phyloP scores from a whole-genome alignment of 1,284 basidiomycete genomes.

The Moesziomyces parantarcticus region DNA sequence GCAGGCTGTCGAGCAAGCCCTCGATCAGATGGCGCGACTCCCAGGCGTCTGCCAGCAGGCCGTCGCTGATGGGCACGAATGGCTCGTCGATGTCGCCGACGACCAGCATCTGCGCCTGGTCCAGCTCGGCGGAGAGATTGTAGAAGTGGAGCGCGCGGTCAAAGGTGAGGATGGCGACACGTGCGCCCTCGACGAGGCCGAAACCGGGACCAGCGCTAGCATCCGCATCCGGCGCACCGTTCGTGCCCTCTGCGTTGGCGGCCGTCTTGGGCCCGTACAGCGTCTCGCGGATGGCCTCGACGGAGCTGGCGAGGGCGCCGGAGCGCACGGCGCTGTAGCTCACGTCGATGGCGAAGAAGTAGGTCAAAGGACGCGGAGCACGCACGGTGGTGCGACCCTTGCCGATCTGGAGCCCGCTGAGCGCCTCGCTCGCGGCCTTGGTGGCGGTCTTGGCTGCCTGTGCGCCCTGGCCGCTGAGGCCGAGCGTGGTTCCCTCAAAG shows the following conservation, averaged over 20 bases:
- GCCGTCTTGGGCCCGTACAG: slow-evolving; percentile 72
- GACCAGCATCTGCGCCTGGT: slow-evolving; percentile 79
- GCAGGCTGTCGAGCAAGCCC: slow-evolving; percentile 76
- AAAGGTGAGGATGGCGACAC: slow-evolving; percentile 81
- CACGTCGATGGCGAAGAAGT: slow-evolving; percentile 90
- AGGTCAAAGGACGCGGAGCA: slow-evolving; percentile 74
- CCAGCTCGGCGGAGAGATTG: slow-evolving; percentile 80
- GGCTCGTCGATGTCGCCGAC: slow-evolving; percentile 90
- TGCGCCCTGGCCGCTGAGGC: slow-evolving; percentile 56
- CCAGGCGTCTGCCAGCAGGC: slow-evolving; percentile 82
- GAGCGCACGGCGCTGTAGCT: slow-evolving; percentile 78
- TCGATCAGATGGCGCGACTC: slow-evolving; percentile 77
- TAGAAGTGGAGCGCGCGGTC: slow-evolving; percentile 88
- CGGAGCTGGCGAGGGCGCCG: slow-evolving; percentile 80
- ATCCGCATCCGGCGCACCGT: slow-evolving; percentile 40
- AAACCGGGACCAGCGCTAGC: slow-evolving; percentile 52
- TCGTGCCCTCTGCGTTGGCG: slow-evolving; percentile 26
- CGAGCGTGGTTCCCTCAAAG: slow-evolving; percentile 61
- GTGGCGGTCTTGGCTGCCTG: slow-evolving; percentile 62
- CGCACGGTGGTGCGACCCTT: slow-evolving; percentile 64
- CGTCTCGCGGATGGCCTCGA: slow-evolving; percentile 75
- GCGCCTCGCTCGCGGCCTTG: slow-evolving; percentile 62
- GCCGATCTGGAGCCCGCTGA: slow-evolving; percentile 56
- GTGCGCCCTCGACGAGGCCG: slow-evolving; percentile 63
- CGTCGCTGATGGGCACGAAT: slow-evolving; percentile 82